Conservation (phyloP, 2,329 filamentous ascomycete species). For the Xylariaceae sp. region DNA sequence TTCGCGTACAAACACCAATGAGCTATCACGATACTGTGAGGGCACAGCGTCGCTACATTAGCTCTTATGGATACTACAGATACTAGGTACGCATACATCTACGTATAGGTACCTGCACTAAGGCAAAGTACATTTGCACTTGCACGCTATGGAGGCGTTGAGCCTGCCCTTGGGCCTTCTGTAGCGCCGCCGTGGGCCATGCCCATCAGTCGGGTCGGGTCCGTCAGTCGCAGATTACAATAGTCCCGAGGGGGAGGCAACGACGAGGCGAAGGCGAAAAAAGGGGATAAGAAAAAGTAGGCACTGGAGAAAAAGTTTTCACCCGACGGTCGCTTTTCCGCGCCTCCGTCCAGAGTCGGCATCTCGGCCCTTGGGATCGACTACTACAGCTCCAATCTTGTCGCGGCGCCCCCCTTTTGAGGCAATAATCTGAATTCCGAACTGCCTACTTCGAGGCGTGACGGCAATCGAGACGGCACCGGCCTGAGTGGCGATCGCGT, state of each 20-base stretch:
- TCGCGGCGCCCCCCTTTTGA: conserved; percentile 13
- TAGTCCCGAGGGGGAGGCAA: conserved; percentile 8
- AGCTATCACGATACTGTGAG: neutral
- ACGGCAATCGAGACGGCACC: neutral
- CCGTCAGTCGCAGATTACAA: neutral
- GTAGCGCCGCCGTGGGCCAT: neutral
- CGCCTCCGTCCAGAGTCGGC: conserved; percentile 1
- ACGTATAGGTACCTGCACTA: neutral
- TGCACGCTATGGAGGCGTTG: neutral
- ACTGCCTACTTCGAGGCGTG: neutral
- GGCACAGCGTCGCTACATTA: neutral
- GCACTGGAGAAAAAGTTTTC: neutral
- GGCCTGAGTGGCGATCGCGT: neutral
- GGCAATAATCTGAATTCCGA: conserved; percentile 7
- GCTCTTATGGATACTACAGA: neutral
- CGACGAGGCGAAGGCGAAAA: neutral
- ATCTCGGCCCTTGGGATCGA: conserved; percentile 3
- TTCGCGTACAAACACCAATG: neutral
- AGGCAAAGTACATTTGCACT: neutral
- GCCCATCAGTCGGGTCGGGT: neutral
- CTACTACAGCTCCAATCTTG: neutral
- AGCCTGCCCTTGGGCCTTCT: neutral
- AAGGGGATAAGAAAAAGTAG: neutral
- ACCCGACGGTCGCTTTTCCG: conserved; percentile 1
- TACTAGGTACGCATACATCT: neutral